Conservation (phyloP, 1,284 basidiomycete genomes). For the Meira miltonrushii region DNA sequence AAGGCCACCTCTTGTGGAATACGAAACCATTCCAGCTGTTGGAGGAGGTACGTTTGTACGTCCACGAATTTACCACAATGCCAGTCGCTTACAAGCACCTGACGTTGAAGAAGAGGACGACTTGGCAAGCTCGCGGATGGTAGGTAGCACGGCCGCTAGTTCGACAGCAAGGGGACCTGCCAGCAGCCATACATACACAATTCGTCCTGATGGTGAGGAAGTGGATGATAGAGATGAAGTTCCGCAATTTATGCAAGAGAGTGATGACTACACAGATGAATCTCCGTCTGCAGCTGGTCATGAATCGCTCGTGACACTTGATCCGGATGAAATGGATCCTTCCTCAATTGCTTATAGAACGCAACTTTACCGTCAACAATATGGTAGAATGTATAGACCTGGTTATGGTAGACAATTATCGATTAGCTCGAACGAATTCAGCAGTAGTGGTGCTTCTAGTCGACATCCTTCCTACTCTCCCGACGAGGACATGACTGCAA, state of each 20-base stretch:
- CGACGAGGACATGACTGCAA: not conserved
- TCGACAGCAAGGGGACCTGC: constrained; percentile 7
- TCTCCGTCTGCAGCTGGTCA: constrained; percentile 9
- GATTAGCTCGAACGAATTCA: not conserved
- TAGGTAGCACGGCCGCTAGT: constrained; percentile 8
- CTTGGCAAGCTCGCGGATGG: constrained; percentile 4
- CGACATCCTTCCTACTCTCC: not conserved
- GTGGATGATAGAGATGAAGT: constrained; percentile 2
- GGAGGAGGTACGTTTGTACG: constrained; percentile 70
- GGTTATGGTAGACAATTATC: constrained; percentile 10
- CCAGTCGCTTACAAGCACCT: constrained; percentile 59
- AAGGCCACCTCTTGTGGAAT: constrained; percentile 35
- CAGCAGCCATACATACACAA: constrained; percentile 10
- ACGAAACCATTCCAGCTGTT: constrained; percentile 69
- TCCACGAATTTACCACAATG: constrained; percentile 69
- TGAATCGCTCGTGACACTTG: constrained; percentile 15
- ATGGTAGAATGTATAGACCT: constrained; percentile 11
- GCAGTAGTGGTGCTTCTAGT: not conserved
- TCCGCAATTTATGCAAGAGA: not conserved
- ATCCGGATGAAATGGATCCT: constrained; percentile 19
- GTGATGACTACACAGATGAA: not conserved
- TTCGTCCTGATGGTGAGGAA: not conserved
- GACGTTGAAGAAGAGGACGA: constrained; percentile 34
- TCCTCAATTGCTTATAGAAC: constrained; percentile 7
- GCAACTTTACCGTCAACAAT: constrained; percentile 15